Evolutionary conservation across 257 asterid species (phyloP), one percentile per base, ranked within the genome.

Genomic region (Eustoma russellianum): DNA sequence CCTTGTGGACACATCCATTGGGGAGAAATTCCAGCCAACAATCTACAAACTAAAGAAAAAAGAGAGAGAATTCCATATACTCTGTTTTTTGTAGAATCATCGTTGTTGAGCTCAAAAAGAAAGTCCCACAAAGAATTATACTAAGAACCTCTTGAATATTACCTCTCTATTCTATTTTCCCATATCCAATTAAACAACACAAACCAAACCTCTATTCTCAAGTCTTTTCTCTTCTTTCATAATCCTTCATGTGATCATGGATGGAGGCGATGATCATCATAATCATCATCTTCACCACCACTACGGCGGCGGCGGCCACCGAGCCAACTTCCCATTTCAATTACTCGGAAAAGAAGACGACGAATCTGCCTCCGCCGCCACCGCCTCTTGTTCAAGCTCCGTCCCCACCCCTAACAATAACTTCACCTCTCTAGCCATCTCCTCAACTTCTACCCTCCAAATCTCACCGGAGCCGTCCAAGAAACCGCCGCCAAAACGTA

Each of bases 261-360:
- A 90, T 62, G 92, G 83, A 45, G 78, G 84, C 56, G 93, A 79
- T 68, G 87, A 86, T 80, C 85, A 80, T 68, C 81, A 75, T 73
- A 85, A 57, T 24, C 30, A 24, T 24, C 30, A 24, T 24, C 30
- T 24, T 4, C 30, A 24, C 74, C 90, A 62, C 61, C 79, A 70
- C 63, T 80, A 71, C 58, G 73, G 62, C 17, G 73, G 62, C 50
- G 74, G 72, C 46, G 34, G 61, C 50, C 82, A 70, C 69, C 86
- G 79, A n/a, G 88, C 74, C 5, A 78, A 74, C 66, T 90, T 90
- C 57, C 97, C 97, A 0, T 90, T 90, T 69, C 95, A 83, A 60
- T 65, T 89, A 46, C 90, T 89, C 34, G 97, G 81, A 60, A 86
- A 83, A 80, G 83, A 83, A 51, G 93, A 73, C 33, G 83, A 77